Evolutionary conservation across 306 rosid species (phyloP).

Genomic region (cucumber (Cucumis sativus)): Cucumber_9930_V3 NC_026655.2:5612501-5613000

Average conservation of each 20-base stretch:
- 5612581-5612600: background rate
- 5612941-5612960: too few relatives aligned
- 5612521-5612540: background rate
- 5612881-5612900: too few relatives aligned
- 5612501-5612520: background rate
- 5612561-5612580: background rate
- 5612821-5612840: too few relatives aligned
- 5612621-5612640: background rate
- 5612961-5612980: background rate
- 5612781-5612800: too few relatives aligned
- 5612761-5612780: background rate
- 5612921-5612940: too few relatives aligned
- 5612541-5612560: background rate
- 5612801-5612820: too few relatives aligned
- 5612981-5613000: constrained; percentile 21
- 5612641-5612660: background rate
- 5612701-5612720: background rate
- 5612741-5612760: background rate
- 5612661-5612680: background rate
- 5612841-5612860: too few relatives aligned
- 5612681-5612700: background rate
- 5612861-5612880: too few relatives aligned
- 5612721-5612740: constrained; percentile 1
- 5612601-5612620: background rate
- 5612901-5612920: too few relatives aligned